Conservation (phyloP, 805 yeast genomes). For the Lachancea cidri region DNA sequence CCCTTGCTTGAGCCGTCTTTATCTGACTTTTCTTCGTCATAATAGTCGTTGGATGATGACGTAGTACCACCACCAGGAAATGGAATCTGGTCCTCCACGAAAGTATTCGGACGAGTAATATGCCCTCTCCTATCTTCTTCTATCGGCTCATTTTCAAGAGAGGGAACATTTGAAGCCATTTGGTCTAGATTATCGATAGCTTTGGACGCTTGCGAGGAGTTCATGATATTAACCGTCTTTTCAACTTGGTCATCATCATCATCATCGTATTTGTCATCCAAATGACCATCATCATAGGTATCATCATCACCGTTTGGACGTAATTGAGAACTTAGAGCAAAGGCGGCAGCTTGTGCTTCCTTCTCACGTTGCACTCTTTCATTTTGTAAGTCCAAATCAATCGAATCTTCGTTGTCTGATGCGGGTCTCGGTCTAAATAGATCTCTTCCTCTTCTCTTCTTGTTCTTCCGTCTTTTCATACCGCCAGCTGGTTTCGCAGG, state of each 20-base stretch:
- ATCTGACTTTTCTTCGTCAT: conserved; percentile 8
- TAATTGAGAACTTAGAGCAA: conserved; percentile 28
- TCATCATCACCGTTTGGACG: conserved; percentile 3
- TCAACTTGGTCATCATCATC: conserved; percentile 4
- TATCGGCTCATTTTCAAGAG: conserved; percentile 1
- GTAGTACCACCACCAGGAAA: conserved; percentile 7
- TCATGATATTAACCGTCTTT: conserved; percentile 5
- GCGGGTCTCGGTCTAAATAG: conserved; percentile 18
- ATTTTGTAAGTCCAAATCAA: conserved; percentile 28
- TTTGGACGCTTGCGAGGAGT: conserved; percentile 5
- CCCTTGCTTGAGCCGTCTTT: conserved; percentile 3
- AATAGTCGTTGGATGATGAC: conserved; percentile 7
- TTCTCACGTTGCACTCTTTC: conserved; percentile 38
- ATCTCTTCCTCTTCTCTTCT: conserved; percentile 30
- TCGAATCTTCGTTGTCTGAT: conserved; percentile 21
- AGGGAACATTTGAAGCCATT: conserved; percentile 3
- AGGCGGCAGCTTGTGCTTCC: conserved; percentile 41
- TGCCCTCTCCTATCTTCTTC: conserved; percentile 1
- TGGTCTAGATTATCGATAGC: conserved; percentile 7
- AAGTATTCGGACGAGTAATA: conserved; percentile 24
- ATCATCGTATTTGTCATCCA: conserved; percentile 2
- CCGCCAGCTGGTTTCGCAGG: conserved; percentile 74
- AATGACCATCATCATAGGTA: conserved; percentile 3
- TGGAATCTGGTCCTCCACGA: conserved; percentile 9
- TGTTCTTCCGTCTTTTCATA: conserved; percentile 47